Conservation (phyloP, 192 early-diverging fungal genomes). For the Podila horticola region DNA sequence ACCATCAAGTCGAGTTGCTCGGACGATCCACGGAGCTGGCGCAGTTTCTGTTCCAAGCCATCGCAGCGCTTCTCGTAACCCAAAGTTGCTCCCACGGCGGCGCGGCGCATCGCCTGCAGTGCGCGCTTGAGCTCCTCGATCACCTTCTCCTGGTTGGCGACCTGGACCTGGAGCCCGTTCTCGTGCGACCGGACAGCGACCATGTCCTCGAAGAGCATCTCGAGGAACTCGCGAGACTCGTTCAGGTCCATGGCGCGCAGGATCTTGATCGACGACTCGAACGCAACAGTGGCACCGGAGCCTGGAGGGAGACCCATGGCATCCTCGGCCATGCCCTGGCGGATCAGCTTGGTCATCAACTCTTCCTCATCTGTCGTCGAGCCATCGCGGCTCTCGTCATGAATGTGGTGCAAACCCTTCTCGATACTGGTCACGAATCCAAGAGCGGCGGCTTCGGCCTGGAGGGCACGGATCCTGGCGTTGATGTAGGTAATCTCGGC, state of each 20-base stretch:
- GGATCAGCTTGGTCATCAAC: conserved; percentile 39
- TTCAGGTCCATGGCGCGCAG: conserved; percentile 58
- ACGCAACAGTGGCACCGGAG: conserved; percentile 58
- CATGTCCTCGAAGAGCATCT: conserved; percentile 68
- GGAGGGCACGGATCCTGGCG: conserved; percentile 60
- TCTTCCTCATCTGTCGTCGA: conserved; percentile 43
- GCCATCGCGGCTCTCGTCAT: conserved; percentile 12
- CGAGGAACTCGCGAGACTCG: conserved; percentile 61
- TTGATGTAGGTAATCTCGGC: conserved; percentile 68
- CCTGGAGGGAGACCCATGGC: conserved; percentile 49
- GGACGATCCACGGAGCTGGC: conserved; percentile 27
- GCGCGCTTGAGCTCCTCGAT: conserved; percentile 63
- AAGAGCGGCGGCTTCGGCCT: conserved; percentile 58
- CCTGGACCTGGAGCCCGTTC: conserved; percentile 54
- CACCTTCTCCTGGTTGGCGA: conserved; percentile 60
- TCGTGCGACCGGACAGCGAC: conserved; percentile 59
- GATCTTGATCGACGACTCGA: conserved; percentile 60
- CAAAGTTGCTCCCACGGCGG: conserved; percentile 60
- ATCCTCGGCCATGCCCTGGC: conserved; percentile 45
- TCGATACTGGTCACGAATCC: conserved; percentile 40
- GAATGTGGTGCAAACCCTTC: conserved; percentile 9
- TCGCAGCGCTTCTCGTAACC: conserved; percentile 59
- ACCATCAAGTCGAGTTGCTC: conserved; percentile 1
- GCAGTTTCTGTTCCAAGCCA: conserved; percentile 49
- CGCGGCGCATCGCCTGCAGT: conserved; percentile 67